Conservation (phyloP, 2,329 filamentous ascomycete species). For the Aureobasidium lini region DNA sequence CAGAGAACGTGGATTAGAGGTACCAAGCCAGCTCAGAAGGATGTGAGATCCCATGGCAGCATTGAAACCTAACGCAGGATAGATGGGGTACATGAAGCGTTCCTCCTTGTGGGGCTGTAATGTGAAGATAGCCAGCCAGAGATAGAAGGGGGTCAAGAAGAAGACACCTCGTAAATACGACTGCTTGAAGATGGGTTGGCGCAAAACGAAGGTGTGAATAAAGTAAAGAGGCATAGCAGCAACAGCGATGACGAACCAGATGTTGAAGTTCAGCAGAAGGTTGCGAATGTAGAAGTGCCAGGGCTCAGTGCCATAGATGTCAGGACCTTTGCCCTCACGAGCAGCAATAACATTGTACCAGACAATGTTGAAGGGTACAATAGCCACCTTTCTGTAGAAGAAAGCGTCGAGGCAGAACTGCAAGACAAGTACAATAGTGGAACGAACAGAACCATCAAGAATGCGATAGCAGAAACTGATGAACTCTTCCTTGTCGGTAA, state of each 20-base stretch:
- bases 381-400: constrained; percentile 71
- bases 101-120: constrained; percentile 95
- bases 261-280: constrained; percentile 84
- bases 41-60: constrained; percentile 80
- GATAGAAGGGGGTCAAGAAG: constrained; percentile 79
- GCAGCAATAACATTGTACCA: constrained; percentile 88
- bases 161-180: constrained; percentile 68
- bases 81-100: constrained; percentile 95
- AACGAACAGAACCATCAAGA: constrained; percentile 59
- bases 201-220: constrained; percentile 60
- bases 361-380: constrained; percentile 88
- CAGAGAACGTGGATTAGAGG: constrained; percentile 57
- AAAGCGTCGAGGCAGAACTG: constrained; percentile 70
- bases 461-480: constrained; percentile 41
- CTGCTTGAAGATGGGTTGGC: constrained; percentile 55
- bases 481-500: constrained; percentile 44
- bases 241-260: constrained; percentile 82
- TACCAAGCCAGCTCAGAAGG: constrained; percentile 66
- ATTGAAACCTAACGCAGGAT: constrained; percentile 83
- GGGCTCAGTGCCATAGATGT: constrained; percentile 91
- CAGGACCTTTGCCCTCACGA: constrained; percentile 58
- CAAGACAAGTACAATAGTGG: constrained; percentile 57
- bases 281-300: constrained; percentile 97
- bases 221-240: constrained; percentile 66
- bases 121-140: constrained; percentile 90